These are phyloP conservation scores for Aureobasidium sp. DNA, from an alignment of 2,329 filamentous ascomycete genomes.

Conservation along the genomic window DNA sequence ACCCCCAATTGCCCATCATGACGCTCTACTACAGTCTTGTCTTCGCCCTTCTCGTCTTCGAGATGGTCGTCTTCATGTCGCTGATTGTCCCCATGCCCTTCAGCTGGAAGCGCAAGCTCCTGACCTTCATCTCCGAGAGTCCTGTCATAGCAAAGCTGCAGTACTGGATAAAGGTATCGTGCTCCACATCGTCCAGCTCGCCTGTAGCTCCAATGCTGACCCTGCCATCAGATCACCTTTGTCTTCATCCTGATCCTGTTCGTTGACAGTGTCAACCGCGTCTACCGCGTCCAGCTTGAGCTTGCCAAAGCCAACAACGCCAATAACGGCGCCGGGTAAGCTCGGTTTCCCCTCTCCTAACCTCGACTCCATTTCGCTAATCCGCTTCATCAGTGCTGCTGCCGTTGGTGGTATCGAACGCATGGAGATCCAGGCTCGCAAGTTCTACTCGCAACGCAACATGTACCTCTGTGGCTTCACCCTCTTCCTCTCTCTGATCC, in stretches of 20 bases:
- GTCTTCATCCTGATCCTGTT: constrained; percentile 99
- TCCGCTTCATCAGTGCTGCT: constrained; percentile 44
- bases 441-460: constrained; percentile 99
- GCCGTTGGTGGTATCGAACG: constrained; percentile 80
- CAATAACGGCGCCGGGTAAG: constrained; percentile 42
- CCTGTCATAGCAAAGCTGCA: constrained; percentile 81
- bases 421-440: constrained; percentile 96
- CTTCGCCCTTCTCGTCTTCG: constrained; percentile 71
- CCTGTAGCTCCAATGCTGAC: not conserved
- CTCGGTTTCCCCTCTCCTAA: not conserved
- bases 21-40: constrained; percentile 65
- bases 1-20: constrained; percentile 42
- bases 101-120: constrained; percentile 73
- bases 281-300: constrained; percentile 94
- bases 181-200: not conserved
- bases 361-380: constrained; percentile 16
- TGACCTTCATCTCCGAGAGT: constrained; percentile 92
- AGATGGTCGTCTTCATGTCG: constrained; percentile 75
- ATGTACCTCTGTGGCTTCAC: constrained; percentile 99
- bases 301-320: constrained; percentile 64
- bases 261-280: constrained; percentile 89
- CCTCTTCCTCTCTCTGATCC: constrained; percentile 94
- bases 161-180: constrained; percentile 77
- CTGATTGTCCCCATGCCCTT: constrained; percentile 85
- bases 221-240: constrained; percentile 68